Percentiles rank a stretch among this genome's conserved stretches.
Conservation (phyloP, 208 protist species). For the Porcisia deanei region DNA sequence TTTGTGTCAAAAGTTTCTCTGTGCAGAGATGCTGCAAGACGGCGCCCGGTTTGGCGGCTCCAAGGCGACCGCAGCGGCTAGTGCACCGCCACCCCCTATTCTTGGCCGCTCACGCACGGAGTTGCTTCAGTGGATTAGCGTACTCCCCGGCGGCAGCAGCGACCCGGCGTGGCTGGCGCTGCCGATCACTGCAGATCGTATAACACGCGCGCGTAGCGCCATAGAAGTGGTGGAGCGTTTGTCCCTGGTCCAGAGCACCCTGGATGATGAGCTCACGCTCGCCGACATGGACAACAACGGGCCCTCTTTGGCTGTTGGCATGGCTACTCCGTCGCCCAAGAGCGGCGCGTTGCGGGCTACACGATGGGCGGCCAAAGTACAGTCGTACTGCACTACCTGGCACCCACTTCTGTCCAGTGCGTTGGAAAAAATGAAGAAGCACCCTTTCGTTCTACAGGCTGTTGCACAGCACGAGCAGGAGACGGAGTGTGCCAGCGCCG, state of each 20-base stretch:
- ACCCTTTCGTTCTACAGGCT: slow-evolving; percentile 39
- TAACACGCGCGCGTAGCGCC: slow-evolving; percentile 67
- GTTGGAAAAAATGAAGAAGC: slow-evolving; percentile 28
- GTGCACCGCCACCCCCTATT: slow-evolving; percentile 29
- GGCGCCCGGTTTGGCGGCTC: slow-evolving; percentile 33
- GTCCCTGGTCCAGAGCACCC: slow-evolving; percentile 49
- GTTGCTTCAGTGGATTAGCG: slow-evolving; percentile 88
- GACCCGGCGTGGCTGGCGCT: slow-evolving; percentile 94
- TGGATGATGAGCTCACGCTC: slow-evolving; percentile 60
- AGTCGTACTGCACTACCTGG: slow-evolving; percentile 50
- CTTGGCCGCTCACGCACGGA: slow-evolving; percentile 41
- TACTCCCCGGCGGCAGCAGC: slow-evolving; percentile 70
- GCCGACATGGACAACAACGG: background rate
- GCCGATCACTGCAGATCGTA: slow-evolving; percentile 87
- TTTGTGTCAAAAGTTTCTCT: slow-evolving; percentile 91
- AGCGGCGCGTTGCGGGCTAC: slow-evolving; percentile 21
- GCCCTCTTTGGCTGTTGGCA: background rate
- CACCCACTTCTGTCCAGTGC: slow-evolving; percentile 16
- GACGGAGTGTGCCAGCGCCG: slow-evolving; percentile 9
- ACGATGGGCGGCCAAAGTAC: slow-evolving; percentile 56
- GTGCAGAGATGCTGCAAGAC: slow-evolving; percentile 32
- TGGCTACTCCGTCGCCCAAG: background rate
- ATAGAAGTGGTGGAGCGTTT: slow-evolving; percentile 69
- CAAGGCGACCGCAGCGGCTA: slow-evolving; percentile 3
- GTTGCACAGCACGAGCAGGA: slow-evolving; percentile 32